These are phyloP conservation scores for Akanthomyces uredinophilus DNA, from an alignment of 2,329 filamentous ascomycete genomes.

Conservation along the genomic window DNA sequence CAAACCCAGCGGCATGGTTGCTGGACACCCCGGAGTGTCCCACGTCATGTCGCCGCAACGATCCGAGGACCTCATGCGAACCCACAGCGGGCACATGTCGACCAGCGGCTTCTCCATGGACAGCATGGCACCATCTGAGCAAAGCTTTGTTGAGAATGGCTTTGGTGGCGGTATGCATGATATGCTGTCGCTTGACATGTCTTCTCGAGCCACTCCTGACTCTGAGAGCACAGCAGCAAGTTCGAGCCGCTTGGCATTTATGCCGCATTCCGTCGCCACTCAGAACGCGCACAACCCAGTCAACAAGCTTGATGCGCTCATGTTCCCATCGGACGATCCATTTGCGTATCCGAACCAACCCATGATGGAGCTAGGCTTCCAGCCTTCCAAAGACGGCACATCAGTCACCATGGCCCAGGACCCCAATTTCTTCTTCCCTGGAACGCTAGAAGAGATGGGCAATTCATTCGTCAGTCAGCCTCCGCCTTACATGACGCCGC, in stretches of 20 bases:
- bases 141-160: constrained; percentile 30
- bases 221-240: constrained; percentile 38
- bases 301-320: constrained; percentile 68
- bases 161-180: constrained; percentile 38
- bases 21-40: constrained; percentile 26
- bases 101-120: constrained; percentile 30
- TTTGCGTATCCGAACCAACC: constrained; percentile 76
- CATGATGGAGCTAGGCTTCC: constrained; percentile 54
- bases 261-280: constrained; percentile 28
- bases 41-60: constrained; percentile 30
- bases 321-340: constrained; percentile 75
- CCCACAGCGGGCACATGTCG: constrained; percentile 23
- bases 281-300: constrained; percentile 41
- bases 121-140: constrained; percentile 25
- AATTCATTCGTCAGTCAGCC: constrained; percentile 67
- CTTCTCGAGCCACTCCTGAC: constrained; percentile 38
- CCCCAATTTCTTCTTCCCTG: constrained; percentile 47
- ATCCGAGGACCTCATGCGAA: constrained; percentile 30
- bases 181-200: constrained; percentile 41
- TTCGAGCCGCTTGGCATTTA: constrained; percentile 31
- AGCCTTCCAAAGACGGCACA: constrained; percentile 30
- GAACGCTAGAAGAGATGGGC: constrained; percentile 60
- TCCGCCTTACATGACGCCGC: constrained; percentile 65
- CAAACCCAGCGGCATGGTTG: constrained; percentile 27
- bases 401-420: constrained; percentile 30